Evolutionary conservation across 129 eudicot genomes (phyloP), one percentile per base, ranked within the genome.

Genomic region (Apium graveolens): DNA sequence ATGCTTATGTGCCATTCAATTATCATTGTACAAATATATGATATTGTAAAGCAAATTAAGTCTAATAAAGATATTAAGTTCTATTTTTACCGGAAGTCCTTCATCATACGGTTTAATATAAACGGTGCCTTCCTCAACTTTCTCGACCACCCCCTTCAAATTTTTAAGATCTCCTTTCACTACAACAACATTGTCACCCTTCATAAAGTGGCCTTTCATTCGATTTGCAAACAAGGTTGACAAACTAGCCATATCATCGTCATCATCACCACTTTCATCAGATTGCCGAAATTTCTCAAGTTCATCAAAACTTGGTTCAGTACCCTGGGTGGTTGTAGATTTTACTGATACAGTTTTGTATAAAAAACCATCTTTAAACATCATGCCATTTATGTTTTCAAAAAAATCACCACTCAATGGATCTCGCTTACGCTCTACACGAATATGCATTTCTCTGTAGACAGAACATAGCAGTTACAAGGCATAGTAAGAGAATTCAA

Each of bases 151-250:
- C 77, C 97, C 97, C 86, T 88, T 88, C 68, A 95, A 76, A 83
- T 95, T 95, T 81, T 84, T 91, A 2, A 95, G 92, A 78, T 91
- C 97, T 44, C 98, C 98, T 82, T 91, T 91, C 78, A 95, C 84
- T 81, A 91, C 82, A 31, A 91, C 89, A 73, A 95, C 92, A 60
- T 88, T 83, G 75, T 91, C 96, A 69, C 98, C 98, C 83, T 95
- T 95, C 96, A 95, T 82, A 76, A 95, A 95, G 82, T 95, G 98
- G 53, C 98, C 97, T 81, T 91, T 95, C 84, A 90, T 95, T 80
- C 97, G 86, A 80, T 91, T 95, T 39, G 98, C 92, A 82, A 91
- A 91, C 41, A 89, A 84, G 1, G 97, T 88, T 63, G 98, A 88
- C 82, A 89, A 83, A 87, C 89, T 87, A 78, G 91, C 85, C 76